Conservation (phyloP, 805 yeast species). For the Ogataea kodamae region DNA sequence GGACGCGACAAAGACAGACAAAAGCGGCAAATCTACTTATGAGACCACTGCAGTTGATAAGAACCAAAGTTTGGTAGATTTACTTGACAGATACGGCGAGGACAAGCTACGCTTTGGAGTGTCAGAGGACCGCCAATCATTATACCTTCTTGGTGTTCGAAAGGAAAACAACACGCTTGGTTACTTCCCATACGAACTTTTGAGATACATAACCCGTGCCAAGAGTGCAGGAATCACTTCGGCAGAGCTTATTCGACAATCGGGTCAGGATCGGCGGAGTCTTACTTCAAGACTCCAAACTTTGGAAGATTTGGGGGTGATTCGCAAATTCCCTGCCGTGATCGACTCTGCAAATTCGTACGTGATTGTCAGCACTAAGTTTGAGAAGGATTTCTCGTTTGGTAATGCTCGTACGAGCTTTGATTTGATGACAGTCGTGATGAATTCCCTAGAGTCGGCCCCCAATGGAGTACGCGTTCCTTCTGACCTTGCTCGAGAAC, state of each 20-base stretch:
- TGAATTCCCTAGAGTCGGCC: slow-evolving; percentile 50
- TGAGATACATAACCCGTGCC: slow-evolving; percentile 57
- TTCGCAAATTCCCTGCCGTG: slow-evolving; percentile 37
- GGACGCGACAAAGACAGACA: slow-evolving; percentile 7
- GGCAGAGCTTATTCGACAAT: slow-evolving; percentile 47
- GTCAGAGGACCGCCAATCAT: slow-evolving; percentile 54
- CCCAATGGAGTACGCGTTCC: slow-evolving; percentile 60
- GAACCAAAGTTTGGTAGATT: slow-evolving; percentile 2
- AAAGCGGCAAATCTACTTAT: slow-evolving; percentile 3
- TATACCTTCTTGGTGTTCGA: slow-evolving; percentile 53
- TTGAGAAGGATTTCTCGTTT: slow-evolving; percentile 20
- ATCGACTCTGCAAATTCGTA: slow-evolving; percentile 51
- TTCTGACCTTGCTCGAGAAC: slow-evolving; percentile 56
- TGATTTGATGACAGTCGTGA: slow-evolving; percentile 33
- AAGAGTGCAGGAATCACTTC: slow-evolving; percentile 59
- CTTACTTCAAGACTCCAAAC: slow-evolving; percentile 59
- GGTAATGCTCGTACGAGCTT: slow-evolving; percentile 19
- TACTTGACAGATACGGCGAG: slow-evolving; percentile 13
- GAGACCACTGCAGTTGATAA: slow-evolving; percentile 12
- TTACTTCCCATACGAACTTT: slow-evolving; percentile 48
- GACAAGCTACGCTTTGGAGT: slow-evolving; percentile 34
- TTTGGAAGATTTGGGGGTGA: slow-evolving; percentile 47
- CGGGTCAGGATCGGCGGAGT: slow-evolving; percentile 71
- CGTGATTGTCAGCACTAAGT: slow-evolving; percentile 49
- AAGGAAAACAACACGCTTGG: slow-evolving; percentile 53